A percentile compares a stretch with the other conserved stretches of the same genome.
Evolutionary conservation across 2,329 filamentous ascomycete species (phyloP).

Genomic region (Hypoxylon sp.): DNA sequence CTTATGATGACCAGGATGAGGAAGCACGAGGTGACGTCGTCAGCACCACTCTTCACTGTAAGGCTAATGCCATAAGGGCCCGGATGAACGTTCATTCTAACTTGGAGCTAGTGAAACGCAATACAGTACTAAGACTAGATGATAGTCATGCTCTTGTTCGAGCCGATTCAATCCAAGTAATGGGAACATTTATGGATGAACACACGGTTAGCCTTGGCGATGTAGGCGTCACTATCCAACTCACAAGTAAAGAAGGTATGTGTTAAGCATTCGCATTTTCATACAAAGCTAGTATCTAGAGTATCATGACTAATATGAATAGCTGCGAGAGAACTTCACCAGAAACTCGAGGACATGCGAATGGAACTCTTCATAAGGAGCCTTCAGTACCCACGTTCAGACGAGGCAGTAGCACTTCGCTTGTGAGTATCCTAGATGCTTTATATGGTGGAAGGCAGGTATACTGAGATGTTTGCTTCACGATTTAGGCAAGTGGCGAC

Average conservation of each 20-base stretch:
- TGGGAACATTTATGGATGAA: slow-evolving; percentile 5
- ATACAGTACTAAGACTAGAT: slow-evolving; percentile 5
- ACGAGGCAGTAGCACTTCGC: slow-evolving; percentile 34
- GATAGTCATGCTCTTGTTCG: slow-evolving; percentile 3
- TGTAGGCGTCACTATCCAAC: slow-evolving; percentile 5
- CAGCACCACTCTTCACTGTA: slow-evolving; percentile 35
- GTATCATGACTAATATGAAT: background rate
- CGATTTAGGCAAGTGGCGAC: slow-evolving; percentile 40
- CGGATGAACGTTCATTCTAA: background rate
- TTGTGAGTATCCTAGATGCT: slow-evolving; percentile 18
- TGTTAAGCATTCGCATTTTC: background rate
- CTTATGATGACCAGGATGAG: slow-evolving; percentile 27
- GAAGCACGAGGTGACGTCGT: slow-evolving; percentile 19
- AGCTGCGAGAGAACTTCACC: slow-evolving; percentile 38
- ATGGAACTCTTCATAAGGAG: slow-evolving; percentile 41
- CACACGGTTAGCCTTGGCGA: background rate
- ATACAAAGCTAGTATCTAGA: no score
- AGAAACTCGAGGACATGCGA: slow-evolving; percentile 40
- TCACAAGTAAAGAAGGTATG: slow-evolving; percentile 17
- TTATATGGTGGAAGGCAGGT: background rate
- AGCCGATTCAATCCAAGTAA: slow-evolving; percentile 3
- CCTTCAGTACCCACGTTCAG: slow-evolving; percentile 33
- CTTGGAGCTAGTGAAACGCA: slow-evolving; percentile 3
- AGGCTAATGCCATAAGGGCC: background rate
- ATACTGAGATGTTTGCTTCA: background rate